Evolutionary conservation across 192 early-diverging fungal species (phyloP), one percentile per base, ranked within the genome.

Genomic region (Dissophora ornata): DNA sequence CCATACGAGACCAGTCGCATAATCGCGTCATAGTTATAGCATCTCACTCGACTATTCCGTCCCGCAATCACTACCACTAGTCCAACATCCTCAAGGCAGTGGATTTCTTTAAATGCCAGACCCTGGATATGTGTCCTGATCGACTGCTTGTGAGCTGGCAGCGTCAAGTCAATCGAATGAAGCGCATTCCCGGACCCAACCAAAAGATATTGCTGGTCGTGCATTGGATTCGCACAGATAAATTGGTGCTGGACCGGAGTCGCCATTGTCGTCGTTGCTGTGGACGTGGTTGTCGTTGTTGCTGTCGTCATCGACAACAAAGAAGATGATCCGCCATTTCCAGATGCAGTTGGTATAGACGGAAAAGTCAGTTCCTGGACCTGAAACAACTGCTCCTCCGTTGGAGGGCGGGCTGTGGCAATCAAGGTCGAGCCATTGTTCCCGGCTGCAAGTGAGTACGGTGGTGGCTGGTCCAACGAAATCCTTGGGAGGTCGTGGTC

Each of bases 151-250:
- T 77, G 58, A 24, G 50, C 18, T 1, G 73, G 58, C 13, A 67
- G 47, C 0, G 71, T 77, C 19, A 77, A 57, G 40, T 77, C 73
- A 44, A 77, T 77, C 29, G 73, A 77, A 34, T 77, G 73, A 0
- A 77, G 53, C 1, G 64, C 73, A 13, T 62, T 67, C 2, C 25
- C 46, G 19, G 73, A 77, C 16, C 73, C 73, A 19, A 77, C 46
- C 13, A 77, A 50, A 24, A 77, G 73, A 24, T 77, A 77, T 30
- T 77, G 73, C 51, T 77, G 73, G 28, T 77, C 73, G 25, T 77
- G 73, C 73, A 77, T 77, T 1, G 73, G 63, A 25, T 77, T 41
- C 13, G 73, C 73, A 24, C 73, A 77, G 4, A 77, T 57, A n/a
- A 57, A 62, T 9, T 8, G 53, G 9, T 28, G n/a, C 30, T 7